These are phyloP conservation scores for Saccharomycodes ludwigii DNA, from an alignment of 805 yeast genomes.

Conservation along the genomic window DNA sequence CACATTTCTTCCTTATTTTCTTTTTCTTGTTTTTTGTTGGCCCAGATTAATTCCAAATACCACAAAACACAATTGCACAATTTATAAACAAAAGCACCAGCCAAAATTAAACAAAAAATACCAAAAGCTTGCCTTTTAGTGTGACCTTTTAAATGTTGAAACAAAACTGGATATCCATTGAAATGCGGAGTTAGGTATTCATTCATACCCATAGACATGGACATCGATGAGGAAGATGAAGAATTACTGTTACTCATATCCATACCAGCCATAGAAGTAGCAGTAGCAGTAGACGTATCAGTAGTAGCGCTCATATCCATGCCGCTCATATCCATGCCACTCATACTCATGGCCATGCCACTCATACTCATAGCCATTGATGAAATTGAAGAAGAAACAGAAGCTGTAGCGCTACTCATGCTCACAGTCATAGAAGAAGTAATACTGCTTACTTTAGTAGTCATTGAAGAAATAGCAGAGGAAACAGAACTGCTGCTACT, in stretches of 20 bases:
- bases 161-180: slow-evolving; percentile 49
- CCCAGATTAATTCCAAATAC: slow-evolving; percentile 54
- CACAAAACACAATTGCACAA: slow-evolving; percentile 46
- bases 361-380: slow-evolving; percentile 11
- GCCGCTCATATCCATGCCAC: slow-evolving; percentile 3
- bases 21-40: slow-evolving; percentile 29
- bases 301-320: background rate
- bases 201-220: slow-evolving; percentile 37
- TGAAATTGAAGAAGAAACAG: slow-evolving; percentile 10
- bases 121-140: slow-evolving; percentile 59
- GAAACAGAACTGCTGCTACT: no score
- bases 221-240: background rate
- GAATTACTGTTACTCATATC: background rate
- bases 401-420: slow-evolving; percentile 3
- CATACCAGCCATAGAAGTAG: slow-evolving; percentile 1
- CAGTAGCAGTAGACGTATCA: background rate
- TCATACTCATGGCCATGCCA: background rate
- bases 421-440: no score
- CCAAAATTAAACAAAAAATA: slow-evolving; percentile 50
- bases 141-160: slow-evolving; percentile 39
- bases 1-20: slow-evolving; percentile 24
- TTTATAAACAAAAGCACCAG: slow-evolving; percentile 44
- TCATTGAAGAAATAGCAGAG: no score
- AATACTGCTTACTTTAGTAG: no score
- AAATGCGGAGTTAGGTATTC: slow-evolving; percentile 41